Percentiles rank a stretch among this genome's conserved stretches.
phyloP scores from a whole-genome alignment of 2,329 filamentous ascomycete species.

The Xylaria arbuscula region DNA sequence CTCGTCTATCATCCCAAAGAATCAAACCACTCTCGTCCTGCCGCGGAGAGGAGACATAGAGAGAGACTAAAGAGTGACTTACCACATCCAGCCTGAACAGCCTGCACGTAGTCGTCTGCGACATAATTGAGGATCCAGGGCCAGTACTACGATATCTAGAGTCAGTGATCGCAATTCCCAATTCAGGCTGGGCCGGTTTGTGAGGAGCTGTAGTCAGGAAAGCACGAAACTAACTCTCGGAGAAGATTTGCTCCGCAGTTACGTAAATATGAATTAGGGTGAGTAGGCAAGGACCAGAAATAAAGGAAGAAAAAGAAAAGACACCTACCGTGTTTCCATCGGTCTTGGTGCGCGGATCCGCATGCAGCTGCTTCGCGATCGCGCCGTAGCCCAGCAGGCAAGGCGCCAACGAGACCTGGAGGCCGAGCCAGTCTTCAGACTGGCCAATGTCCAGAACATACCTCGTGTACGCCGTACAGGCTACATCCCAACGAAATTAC shows the following conservation, averaged over 20 bases:
- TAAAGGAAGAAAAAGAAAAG: not conserved
- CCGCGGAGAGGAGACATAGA: not conserved
- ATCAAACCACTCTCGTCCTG: not conserved
- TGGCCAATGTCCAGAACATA: conserved; percentile 91
- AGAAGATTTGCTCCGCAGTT: not conserved
- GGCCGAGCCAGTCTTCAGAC: conserved; percentile 86
- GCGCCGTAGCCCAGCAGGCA: conserved; percentile 90
- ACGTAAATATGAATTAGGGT: not conserved
- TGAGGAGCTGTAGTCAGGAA: not conserved
- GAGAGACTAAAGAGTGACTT: conserved; percentile 48
- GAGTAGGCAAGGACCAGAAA: not conserved
- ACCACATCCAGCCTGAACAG: conserved; percentile 78
- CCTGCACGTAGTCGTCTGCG: conserved; percentile 79
- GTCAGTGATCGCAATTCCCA: conserved; percentile 3
- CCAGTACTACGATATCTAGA: conserved; percentile 69
- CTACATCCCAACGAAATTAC: conserved; percentile 39
- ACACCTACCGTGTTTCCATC: conserved; percentile 66
- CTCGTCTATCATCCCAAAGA: not conserved
- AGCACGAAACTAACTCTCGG: not conserved
- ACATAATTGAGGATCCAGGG: conserved; percentile 92
- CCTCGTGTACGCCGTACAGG: conserved; percentile 75
- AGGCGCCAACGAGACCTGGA: conserved; percentile 86
- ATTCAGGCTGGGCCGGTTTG: not conserved
- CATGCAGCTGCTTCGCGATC: conserved; percentile 77
- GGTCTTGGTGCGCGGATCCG: conserved; percentile 68